Percentiles rank a stretch among this genome's conserved stretches.
These are phyloP conservation scores for Penicillium salamii DNA, from an alignment of 495 filamentous ascomycete species.

Conservation along the genomic window DNA sequence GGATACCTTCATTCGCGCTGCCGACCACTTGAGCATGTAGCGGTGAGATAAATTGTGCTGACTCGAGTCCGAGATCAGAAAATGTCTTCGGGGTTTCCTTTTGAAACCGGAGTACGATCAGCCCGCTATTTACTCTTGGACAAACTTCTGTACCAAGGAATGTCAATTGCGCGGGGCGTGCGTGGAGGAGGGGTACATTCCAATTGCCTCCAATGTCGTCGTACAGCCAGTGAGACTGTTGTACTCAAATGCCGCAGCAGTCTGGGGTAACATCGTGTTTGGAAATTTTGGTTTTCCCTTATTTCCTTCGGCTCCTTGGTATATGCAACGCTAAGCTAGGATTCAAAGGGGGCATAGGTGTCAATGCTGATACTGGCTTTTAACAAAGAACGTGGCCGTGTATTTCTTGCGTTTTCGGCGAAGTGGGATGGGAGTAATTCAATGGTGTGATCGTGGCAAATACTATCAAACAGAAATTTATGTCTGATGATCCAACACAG, in stretches of 20 bases:
- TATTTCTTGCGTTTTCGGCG: no score
- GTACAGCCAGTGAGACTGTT: constrained; percentile 1
- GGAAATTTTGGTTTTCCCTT: not conserved
- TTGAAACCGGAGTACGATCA: not conserved
- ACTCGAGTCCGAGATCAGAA: constrained; percentile 4
- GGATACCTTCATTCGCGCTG: constrained; percentile 7
- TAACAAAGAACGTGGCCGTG: no score
- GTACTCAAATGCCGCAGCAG: constrained; percentile 5
- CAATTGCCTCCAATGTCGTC: not conserved
- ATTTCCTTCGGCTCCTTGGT: no score
- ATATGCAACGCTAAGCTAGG: not conserved
- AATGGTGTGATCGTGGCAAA: no score
- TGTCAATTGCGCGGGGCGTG: constrained; percentile 2
- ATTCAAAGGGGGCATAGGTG: not conserved
- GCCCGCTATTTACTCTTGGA: not conserved
- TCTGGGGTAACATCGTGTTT: not conserved
- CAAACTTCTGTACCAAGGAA: not conserved
- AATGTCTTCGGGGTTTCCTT: not conserved
- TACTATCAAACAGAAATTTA: no score
- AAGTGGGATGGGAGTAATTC: no score
- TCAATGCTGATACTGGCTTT: not conserved
- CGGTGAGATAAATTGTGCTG: constrained; percentile 24
- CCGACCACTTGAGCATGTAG: constrained; percentile 27
- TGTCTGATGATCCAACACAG: no score
- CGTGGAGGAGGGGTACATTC: constrained; percentile 9